Base-by-base conservation (phyloP, 2,329 filamentous ascomycete species). In the Lojkania enalia region DNA sequence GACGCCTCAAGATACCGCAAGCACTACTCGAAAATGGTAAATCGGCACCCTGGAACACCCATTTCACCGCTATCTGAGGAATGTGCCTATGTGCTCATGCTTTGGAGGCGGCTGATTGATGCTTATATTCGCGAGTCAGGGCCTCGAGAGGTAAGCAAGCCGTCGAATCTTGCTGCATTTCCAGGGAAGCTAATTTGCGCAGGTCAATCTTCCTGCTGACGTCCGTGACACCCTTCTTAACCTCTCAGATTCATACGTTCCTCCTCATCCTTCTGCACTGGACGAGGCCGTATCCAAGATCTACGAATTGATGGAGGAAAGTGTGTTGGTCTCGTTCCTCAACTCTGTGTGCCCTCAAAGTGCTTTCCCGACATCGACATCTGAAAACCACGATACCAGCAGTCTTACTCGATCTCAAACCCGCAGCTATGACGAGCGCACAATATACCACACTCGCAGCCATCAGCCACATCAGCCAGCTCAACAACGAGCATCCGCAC, bases 231-330 rank as follows among this genome's bases (percentile, higher is more conserved):
- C 81, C 25, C 78, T 99, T 16, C 77, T 97, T 23, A 77, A 77
- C 31, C 77, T 87, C 30, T 79, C 83, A 5, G 71, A 79, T 12
- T 70, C 74, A 1, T 74, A 77, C 4, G 77, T 84, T 0, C 90
- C 92, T 5, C 86, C 86, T 4, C 74, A 83, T 46, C 91, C 94
- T 1, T 82, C 85, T 30, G 82, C 84, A 42, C 77, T 99, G 13
- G 87, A 95, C 48, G 81, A 88, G 39, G 90, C 94, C 15, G 87
- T 95, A 18, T 81, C 82, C 50, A 95, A 96, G 49, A 88, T 96
- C 30, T 91, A 92, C 68, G 94, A 97, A 58, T 77, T 99, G 44
- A 97, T 99, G 91, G 95, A 96, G 60, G 94, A 97, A 67, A 96
- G 91, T 3, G 88, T 97, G 0, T 77, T 97, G 39, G 85, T 96